Evolutionary conservation across 805 yeast species (phyloP).

Genomic region (Yamadazyma olivae): DNA sequence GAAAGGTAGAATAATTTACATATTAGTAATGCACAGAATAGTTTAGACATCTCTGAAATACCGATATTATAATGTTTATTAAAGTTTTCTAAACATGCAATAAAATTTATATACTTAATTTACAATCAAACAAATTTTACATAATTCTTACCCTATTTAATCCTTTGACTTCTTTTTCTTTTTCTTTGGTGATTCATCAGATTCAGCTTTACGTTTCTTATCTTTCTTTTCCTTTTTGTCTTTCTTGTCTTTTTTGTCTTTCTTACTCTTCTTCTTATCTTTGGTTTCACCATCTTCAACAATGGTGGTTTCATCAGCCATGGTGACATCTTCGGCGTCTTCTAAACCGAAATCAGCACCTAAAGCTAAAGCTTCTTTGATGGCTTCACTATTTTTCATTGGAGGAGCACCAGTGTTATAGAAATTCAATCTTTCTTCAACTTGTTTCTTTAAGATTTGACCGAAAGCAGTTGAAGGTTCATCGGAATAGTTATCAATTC

Average conservation of each 20-base stretch:
- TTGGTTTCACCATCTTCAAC: conserved; percentile 25
- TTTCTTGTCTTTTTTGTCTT: conserved; percentile 30
- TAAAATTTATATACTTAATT: conserved; percentile 17
- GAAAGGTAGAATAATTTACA: no score
- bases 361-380: conserved; percentile 83
- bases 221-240: conserved; percentile 30
- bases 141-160: conserved; percentile 17
- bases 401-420: conserved; percentile 97
- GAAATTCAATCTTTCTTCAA: conserved; percentile 94
- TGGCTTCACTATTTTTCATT: conserved; percentile 92
- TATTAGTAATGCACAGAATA: neutral
- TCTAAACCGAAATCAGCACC: conserved; percentile 40
- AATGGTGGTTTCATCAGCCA: conserved; percentile 15
- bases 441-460: conserved; percentile 88
- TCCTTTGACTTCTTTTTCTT: conserved; percentile 48
- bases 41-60: neutral
- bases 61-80: neutral
- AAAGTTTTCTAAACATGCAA: conserved; percentile 22
- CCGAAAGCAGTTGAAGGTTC: conserved; percentile 91
- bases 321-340: conserved; percentile 25
- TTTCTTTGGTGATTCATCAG: conserved; percentile 33
- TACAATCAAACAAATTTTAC: conserved; percentile 17
- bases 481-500: conserved; percentile 97
- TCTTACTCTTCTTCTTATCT: conserved; percentile 26
- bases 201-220: conserved; percentile 28